Evolutionary conservation across 164 flowering plant genomes (phyloP).

Genomic region (Akebia trifoliata): DNA sequence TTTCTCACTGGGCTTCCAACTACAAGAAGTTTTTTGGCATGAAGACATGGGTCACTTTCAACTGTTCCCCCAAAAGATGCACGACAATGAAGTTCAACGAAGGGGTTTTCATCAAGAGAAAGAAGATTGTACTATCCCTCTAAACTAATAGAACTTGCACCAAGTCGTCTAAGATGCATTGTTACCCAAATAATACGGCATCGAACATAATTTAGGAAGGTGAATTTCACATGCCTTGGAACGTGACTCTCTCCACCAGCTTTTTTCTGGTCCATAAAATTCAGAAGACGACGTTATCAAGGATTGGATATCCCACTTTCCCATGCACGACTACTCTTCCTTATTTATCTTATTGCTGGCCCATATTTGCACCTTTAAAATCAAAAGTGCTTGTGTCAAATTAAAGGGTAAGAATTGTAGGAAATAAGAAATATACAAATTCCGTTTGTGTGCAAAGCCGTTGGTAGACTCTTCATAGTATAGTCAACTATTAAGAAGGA

Average conservation of each 20-base stretch:
- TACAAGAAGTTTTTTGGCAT: constrained; percentile 81
- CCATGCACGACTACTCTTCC: constrained; percentile 74
- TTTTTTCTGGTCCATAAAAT: constrained; percentile 66
- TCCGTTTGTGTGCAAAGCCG: too few relatives aligned
- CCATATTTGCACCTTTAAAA: constrained; percentile 89
- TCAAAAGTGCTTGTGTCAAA: constrained; percentile 11
- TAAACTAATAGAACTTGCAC: constrained; percentile 69
- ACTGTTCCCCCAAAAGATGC: constrained; percentile 68
- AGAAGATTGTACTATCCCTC: constrained; percentile 62
- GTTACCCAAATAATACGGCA: constrained; percentile 92
- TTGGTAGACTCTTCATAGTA: too few relatives aligned
- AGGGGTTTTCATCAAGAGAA: constrained; percentile 81
- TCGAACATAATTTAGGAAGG: constrained; percentile 67
- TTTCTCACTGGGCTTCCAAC: constrained; percentile 53
- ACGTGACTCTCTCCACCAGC: constrained; percentile 23
- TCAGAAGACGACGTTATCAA: constrained; percentile 63
- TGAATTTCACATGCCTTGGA: constrained; percentile 75
- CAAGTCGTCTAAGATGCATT: constrained; percentile 57
- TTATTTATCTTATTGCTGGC: constrained; percentile 78
- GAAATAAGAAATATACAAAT: too few relatives aligned
- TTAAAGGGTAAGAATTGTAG: background rate
- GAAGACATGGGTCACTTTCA: constrained; percentile 69
- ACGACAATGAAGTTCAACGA: constrained; percentile 49
- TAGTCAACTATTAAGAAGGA: too few relatives aligned
- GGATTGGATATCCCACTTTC: constrained; percentile 91